A percentile compares a stretch with the other conserved stretches of the same genome.
Conservation (phyloP, 345 rosid species). For the Viola odorata region DNA sequence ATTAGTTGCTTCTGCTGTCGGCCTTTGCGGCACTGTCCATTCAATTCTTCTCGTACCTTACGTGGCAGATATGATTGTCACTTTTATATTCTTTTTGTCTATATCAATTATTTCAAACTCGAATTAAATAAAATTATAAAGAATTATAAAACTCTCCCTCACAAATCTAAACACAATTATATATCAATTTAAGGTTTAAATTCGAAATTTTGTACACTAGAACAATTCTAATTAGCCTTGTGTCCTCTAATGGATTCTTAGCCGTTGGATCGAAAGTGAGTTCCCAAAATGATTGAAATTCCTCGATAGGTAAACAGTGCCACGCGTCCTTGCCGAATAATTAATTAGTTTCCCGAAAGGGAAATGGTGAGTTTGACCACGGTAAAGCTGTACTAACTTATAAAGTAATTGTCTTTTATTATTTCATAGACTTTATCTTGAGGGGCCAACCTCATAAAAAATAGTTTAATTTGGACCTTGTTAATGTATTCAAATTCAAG, state of each 20-base stretch:
- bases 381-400: background rate
- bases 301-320: constrained; percentile 2
- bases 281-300: constrained; percentile 33
- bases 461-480: too few relatives aligned
- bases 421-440: background rate
- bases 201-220: too few relatives aligned
- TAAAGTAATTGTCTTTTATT: background rate
- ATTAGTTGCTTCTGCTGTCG: constrained; percentile 14
- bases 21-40: constrained; percentile 32
- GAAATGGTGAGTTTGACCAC: background rate
- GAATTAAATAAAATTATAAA: too few relatives aligned
- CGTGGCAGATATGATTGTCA: constrained; percentile 30
- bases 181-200: too few relatives aligned
- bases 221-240: too few relatives aligned
- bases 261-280: constrained; percentile 30
- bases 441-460: background rate
- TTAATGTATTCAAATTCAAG: too few relatives aligned
- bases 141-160: too few relatives aligned
- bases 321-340: constrained; percentile 19
- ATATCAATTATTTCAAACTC: background rate
- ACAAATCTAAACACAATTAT: too few relatives aligned
- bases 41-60: constrained; percentile 4
- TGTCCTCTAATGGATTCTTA: constrained; percentile 7
- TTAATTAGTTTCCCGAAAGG: constrained; percentile 17
- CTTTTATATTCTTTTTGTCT: background rate